A percentile compares a stretch with the other conserved stretches of the same genome.
These are phyloP conservation scores for Haplosporangium sp. DNA, from an alignment of 371 early-diverging fungal genomes.

Conservation along the genomic window DNA sequence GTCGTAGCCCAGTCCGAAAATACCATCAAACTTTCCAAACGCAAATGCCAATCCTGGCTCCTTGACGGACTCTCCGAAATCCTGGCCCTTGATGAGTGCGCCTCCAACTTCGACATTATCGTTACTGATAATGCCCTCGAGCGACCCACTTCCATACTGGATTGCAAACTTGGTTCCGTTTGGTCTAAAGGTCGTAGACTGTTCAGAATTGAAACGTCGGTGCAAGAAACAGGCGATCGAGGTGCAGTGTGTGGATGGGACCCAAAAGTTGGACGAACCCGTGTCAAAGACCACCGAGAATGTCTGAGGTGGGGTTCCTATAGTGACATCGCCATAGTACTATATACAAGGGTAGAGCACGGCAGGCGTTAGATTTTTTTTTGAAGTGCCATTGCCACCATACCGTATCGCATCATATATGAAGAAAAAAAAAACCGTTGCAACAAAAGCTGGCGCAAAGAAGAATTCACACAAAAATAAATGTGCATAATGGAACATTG, in stretches of 20 bases:
- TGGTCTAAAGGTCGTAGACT: constrained; percentile 75
- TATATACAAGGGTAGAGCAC: constrained; percentile 34
- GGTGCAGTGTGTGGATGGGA: constrained; percentile 93
- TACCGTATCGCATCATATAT: no score
- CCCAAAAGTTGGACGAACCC: constrained; percentile 96
- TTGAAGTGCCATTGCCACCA: no score
- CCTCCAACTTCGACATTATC: constrained; percentile 84
- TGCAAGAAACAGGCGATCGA: constrained; percentile 96
- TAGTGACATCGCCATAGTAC: constrained; percentile 88
- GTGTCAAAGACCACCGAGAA: constrained; percentile 96
- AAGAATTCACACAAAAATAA: no score
- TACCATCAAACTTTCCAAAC: constrained; percentile 93
- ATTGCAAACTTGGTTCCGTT: constrained; percentile 95
- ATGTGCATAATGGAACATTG: no score
- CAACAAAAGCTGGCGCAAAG: no score
- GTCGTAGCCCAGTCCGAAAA: constrained; percentile 91
- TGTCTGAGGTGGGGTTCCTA: constrained; percentile 89
- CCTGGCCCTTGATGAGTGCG: constrained; percentile 69
- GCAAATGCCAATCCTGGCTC: constrained; percentile 92
- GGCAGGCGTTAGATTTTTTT: no score
- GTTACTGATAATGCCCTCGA: constrained; percentile 91
- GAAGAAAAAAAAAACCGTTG: no score
- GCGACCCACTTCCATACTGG: constrained; percentile 90
- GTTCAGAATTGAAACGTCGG: constrained; percentile 78
- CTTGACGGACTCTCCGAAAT: constrained; percentile 93